Base-by-base conservation (phyloP, 129 eudicot species). In the Silybum marianum region DNA sequence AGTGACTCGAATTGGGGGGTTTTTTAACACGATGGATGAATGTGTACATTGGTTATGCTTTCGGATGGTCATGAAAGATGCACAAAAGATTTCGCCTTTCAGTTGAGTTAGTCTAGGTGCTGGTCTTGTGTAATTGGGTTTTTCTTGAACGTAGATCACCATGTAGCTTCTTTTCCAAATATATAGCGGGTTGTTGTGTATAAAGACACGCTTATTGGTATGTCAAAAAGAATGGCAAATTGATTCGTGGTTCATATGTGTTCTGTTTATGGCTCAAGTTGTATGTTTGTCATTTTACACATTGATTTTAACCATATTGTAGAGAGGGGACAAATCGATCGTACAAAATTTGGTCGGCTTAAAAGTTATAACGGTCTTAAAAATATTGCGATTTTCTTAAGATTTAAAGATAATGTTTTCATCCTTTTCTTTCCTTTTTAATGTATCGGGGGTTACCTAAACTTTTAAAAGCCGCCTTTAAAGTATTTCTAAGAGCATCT, bases 11-110 rank as follows among this genome's bases (percentile, higher is more conserved):
- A 21, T 51, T 51, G 63, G 63, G 63, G 63, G 18, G 3, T 14
- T 51, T 4, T 3, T 4, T 1, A 51, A 51, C 63, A 16, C 1
- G 63, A 51, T 51, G 21, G 63, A 16, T 16, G 23, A 7, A 18
- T 58, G 21, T 58, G 66, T n/a, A n/a, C 66, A 58, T 58, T 58
- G 66, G n/a, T 54, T 58, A n/a, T 58, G 66, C 66, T 58, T 58
- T 58, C 23, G 23, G 23, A n/a, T 58, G 6, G 10, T 58, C 23
- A n/a, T 58, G 6, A 58, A 10, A 58, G 66, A 18, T 58, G 66
- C 66, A 58, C 10, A 58, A 18, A 58, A n/a, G 66, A 58, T 58
- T 6, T 7, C 7, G 22, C 63, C 22, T 54, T 58, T 58, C 0
- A 10, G 9, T 4, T 18, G 66, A 18, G 66, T 2, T 58, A 58